These are phyloP conservation scores for Aurinia saxatilis DNA, from an alignment of 345 rosid genomes.

Conservation along the genomic window DNA sequence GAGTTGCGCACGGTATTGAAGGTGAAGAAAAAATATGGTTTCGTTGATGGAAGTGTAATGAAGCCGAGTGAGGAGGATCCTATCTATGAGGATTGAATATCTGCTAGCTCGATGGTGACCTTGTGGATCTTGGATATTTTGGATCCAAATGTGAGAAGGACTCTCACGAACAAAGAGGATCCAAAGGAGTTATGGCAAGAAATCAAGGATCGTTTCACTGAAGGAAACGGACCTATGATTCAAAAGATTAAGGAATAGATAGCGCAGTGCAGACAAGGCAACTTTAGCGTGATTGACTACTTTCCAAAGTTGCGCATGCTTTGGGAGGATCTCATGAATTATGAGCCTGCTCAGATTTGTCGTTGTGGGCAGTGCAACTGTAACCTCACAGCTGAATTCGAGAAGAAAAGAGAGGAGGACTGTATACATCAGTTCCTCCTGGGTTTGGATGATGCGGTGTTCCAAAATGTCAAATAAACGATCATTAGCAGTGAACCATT, in stretches of 20 bases:
- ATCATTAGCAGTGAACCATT: neutral
- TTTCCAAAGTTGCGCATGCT: neutral
- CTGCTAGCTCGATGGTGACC: no score
- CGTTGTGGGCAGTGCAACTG: neutral
- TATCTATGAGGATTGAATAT: no score
- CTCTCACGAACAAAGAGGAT: neutral
- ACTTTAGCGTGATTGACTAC: neutral
- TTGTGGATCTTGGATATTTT: no score
- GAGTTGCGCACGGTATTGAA: no score
- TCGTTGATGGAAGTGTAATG: no score
- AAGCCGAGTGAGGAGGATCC: no score
- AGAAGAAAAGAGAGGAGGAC: neutral
- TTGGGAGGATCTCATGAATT: neutral
- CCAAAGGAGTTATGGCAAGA: neutral
- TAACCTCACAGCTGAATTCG: neutral
- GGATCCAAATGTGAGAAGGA: neutral
- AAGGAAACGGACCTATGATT: neutral
- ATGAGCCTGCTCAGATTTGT: neutral
- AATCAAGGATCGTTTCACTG: neutral
- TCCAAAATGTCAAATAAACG: neutral
- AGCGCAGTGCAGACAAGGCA: neutral
- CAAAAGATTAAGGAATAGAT: neutral
- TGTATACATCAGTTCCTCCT: neutral
- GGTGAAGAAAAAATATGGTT: no score
- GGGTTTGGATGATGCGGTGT: neutral